phyloP scores from a whole-genome alignment of 306 rosid genomes.

The Acacia acuminata region DNA sequence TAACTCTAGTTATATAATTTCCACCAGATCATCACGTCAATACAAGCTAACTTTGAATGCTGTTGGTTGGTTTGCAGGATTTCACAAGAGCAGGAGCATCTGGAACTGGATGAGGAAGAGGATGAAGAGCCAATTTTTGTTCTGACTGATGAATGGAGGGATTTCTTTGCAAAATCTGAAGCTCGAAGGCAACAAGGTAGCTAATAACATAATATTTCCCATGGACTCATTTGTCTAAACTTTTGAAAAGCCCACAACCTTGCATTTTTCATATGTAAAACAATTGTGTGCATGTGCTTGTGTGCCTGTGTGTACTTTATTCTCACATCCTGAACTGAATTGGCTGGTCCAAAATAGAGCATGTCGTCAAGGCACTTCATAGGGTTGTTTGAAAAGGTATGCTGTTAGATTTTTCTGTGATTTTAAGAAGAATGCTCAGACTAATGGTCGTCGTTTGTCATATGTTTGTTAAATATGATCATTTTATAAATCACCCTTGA shows the following conservation, averaged over 20 bases:
- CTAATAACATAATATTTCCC: constrained; percentile 11
- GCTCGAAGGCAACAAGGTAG: constrained; percentile 66
- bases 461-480: no score
- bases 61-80: constrained; percentile 40
- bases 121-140: constrained; percentile 72
- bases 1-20: neutral
- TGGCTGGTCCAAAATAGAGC: constrained; percentile 21
- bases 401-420: neutral
- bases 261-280: neutral
- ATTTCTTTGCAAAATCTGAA: constrained; percentile 76
- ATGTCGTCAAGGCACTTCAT: constrained; percentile 1
- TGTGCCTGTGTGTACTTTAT: neutral
- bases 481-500: no score
- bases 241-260: neutral
- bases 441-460: neutral
- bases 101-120: constrained; percentile 50
- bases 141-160: constrained; percentile 82
- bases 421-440: neutral
- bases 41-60: neutral
- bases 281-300: neutral
- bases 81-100: constrained; percentile 46
- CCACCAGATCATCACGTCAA: neutral
- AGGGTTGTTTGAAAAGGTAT: neutral
- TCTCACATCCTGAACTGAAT: constrained; percentile 22
- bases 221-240: neutral